Evolutionary conservation across 1,284 basidiomycete genomes (phyloP).

Genomic region (Moesziomyces antarcticus): DNA sequence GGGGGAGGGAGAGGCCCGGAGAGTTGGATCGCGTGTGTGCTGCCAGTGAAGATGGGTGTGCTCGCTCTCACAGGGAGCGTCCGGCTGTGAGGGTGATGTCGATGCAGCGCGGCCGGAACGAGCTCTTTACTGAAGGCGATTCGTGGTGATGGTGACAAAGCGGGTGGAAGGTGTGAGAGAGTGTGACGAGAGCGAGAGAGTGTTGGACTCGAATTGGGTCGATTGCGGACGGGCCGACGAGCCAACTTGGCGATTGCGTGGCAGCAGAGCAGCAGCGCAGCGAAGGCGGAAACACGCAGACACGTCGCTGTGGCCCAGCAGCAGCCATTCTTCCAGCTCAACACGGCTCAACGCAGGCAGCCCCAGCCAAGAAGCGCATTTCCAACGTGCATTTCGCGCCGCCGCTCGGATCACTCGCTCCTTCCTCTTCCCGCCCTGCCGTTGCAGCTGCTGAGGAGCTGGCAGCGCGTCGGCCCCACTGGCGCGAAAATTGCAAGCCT

Average conservation of each 20-base stretch:
- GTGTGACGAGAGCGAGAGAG: not conserved
- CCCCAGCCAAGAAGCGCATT: not conserved
- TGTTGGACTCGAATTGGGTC: slow-evolving; percentile 16
- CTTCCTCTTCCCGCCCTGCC: slow-evolving; percentile 1
- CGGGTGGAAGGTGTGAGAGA: slow-evolving; percentile 4
- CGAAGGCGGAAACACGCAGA: too few species aligned
- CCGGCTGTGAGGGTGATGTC: too few species aligned
- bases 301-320: not conserved
- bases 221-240: slow-evolving; percentile 4
- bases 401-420: slow-evolving; percentile 42
- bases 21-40: not conserved
- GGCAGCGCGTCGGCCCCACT: not conserved
- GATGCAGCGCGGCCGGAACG: too few species aligned
- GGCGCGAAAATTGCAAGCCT: too few species aligned
- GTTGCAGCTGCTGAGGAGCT: not conserved
- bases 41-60: not conserved
- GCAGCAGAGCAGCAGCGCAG: not conserved
- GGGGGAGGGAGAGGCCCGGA: not conserved
- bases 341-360: slow-evolving; percentile 22
- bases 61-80: not conserved
- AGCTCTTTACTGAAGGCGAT: not conserved
- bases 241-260: slow-evolving; percentile 6
- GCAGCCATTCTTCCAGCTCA: slow-evolving; percentile 36
- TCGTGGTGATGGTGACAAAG: not conserved
- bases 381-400: not conserved